Percentiles rank a stretch among this genome's conserved stretches.
These are phyloP conservation scores for Brassica rapa DNA, from an alignment of 345 rosid species.

Conservation along the genomic window DNA sequence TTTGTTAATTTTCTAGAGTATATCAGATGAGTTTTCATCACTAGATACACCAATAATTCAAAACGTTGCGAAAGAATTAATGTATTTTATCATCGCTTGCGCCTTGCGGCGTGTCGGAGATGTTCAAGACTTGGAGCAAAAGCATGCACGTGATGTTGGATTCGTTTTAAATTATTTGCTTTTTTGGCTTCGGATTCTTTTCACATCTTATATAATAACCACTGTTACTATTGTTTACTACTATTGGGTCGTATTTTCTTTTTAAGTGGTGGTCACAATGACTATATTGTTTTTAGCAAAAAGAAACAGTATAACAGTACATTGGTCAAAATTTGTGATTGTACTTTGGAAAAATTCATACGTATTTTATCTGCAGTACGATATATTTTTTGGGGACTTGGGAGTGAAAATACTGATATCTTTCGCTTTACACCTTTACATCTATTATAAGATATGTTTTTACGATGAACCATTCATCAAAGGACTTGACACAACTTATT, in stretches of 20 bases:
- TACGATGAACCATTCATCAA: constrained; percentile 4
- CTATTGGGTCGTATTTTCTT: constrained; percentile 3
- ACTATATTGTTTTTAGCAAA: neutral
- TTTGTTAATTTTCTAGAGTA: neutral
- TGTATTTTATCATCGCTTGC: constrained; percentile 11
- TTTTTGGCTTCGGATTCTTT: constrained; percentile 17
- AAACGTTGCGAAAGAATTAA: neutral
- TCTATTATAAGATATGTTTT: neutral
- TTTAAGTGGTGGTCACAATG: constrained; percentile 2
- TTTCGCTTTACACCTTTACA: neutral
- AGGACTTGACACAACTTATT: neutral
- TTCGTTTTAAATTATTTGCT: constrained; percentile 3
- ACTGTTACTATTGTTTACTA: neutral
- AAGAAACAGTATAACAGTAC: neutral
- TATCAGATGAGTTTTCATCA: neutral
- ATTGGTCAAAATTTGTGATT: neutral
- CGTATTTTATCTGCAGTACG: neutral
- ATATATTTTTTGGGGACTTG: neutral
- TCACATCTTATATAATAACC: neutral
- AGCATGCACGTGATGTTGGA: constrained; percentile 30
- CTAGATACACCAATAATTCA: neutral
- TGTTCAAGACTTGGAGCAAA: constrained; percentile 27
- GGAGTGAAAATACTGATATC: neutral
- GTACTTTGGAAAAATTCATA: constrained; percentile 11
- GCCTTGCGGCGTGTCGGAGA: constrained; percentile 30